Evolutionary conservation across 2,329 filamentous ascomycete genomes (phyloP), one percentile per base, ranked within the genome.

Genomic region (Penicillium brasilianum): DNA sequence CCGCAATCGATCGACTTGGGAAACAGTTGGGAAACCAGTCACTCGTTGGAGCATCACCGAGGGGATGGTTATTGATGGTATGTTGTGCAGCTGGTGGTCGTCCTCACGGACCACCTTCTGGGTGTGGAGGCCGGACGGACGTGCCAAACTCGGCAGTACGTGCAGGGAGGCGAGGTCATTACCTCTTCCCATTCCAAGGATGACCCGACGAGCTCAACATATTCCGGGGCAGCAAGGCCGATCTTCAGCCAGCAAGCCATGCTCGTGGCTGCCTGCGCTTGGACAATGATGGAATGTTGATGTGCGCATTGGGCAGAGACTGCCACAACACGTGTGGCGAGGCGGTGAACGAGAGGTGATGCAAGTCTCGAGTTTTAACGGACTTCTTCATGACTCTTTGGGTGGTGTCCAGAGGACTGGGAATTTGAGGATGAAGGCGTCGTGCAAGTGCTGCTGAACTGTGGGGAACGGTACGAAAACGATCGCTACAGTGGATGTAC

Each of bases 21-120:
- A 58, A 54, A 53, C n/a, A 59, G 37, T 6, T 28, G 6, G 62
- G 44, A 58, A 58, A 28, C 14, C 43, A 46, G 22, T 46, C 22
- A 30, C 44, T 10, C 16, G 44, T 48, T 30, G 14, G 44, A 28
- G 22, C 14, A 46, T 60, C 22, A 32, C 50, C 43, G 61, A 43
- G 8, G 39, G 13, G 36, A 7, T 56, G 25, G 55, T 57, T 51
- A 58, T 59, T 55, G 57, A 58, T 58, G 53, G 54, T 66, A 69
- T 69, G 67, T 69, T 69, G 60, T 69, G 67, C 67, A 69, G 46
- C 16, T 32, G 37, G 46, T 59, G n/a, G 8, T 34, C n/a, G 9
- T 37, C 48, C 58, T 53, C 62, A 66, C 57, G 53, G 59, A 49
- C 60, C 64, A 64, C 49, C 49, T 32, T 41, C 25, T 37, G 55